phyloP scores from a whole-genome alignment of 371 early-diverging fungal genomes.

The Phascolomyces articulosus region DNA sequence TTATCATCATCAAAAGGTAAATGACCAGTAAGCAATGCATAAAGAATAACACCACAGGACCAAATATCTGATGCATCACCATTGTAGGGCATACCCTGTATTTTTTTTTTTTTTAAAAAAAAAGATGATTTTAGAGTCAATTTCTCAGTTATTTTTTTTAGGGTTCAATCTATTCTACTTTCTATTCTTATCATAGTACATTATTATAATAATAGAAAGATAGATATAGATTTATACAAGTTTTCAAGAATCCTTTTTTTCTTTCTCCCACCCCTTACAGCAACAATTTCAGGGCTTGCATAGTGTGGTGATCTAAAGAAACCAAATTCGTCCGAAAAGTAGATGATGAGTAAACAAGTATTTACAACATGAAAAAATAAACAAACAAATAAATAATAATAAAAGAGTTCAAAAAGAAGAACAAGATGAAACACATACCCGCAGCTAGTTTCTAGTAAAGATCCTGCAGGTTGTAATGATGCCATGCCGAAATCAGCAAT shows the following conservation, averaged over 20 bases:
- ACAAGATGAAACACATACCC: conserved; percentile 35
- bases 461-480: conserved; percentile 70
- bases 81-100: conserved; percentile 70
- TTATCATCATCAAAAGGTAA: conserved; percentile 95
- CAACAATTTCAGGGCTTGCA: conserved; percentile 93
- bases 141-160: not conserved
- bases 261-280: conserved; percentile 35
- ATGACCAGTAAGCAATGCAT: conserved; percentile 86
- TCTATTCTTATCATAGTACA: no score
- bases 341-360: no score
- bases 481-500: conserved; percentile 91
- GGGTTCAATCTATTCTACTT: not conserved
- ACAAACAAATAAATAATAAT: conserved; percentile 2
- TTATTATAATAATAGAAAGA: not conserved
- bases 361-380: not conserved
- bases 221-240: no score
- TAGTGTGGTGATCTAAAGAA: conserved; percentile 83
- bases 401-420: no score
- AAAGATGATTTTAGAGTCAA: not conserved
- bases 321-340: no score
- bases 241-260: no score
- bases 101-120: not conserved
- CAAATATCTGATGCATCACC: conserved; percentile 83
- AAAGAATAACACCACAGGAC: conserved; percentile 90
- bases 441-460: conserved; percentile 83